These are phyloP conservation scores for Lumnitzera racemosa DNA, from an alignment of 345 rosid species.

Conservation along the genomic window DNA sequence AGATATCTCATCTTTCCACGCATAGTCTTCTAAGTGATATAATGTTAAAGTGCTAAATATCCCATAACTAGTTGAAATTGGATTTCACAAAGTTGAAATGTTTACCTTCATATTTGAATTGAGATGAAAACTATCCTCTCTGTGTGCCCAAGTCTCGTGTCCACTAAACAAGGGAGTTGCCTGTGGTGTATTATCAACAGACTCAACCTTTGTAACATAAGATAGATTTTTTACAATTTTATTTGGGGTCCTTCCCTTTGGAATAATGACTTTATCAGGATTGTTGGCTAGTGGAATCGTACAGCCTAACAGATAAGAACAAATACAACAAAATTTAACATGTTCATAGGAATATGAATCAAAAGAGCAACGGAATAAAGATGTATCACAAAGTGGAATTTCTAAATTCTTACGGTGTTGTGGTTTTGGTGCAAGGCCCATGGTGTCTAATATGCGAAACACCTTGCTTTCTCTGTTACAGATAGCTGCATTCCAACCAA, in stretches of 20 bases:
- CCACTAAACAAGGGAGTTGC: slow-evolving; percentile 80
- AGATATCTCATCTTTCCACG: no score
- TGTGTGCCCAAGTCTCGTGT: slow-evolving; percentile 68
- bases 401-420: slow-evolving; percentile 63
- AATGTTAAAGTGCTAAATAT: no score
- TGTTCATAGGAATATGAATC: no score
- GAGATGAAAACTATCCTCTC: slow-evolving; percentile 69
- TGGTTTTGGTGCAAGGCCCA: slow-evolving; percentile 63
- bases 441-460: slow-evolving; percentile 47
- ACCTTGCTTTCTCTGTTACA: slow-evolving; percentile 86
- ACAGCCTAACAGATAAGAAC: slow-evolving; percentile 49
- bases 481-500: slow-evolving; percentile 48
- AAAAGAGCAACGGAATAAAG: slow-evolving; percentile 5
- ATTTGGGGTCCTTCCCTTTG: slow-evolving; percentile 49
- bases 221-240: slow-evolving; percentile 43
- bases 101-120: slow-evolving; percentile 74
- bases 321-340: slow-evolving; percentile 7
- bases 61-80: background rate
- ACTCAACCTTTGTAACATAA: slow-evolving; percentile 53
- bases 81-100: slow-evolving; percentile 1
- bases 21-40: no score
- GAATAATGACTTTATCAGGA: slow-evolving; percentile 66
- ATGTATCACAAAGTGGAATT: slow-evolving; percentile 13
- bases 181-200: slow-evolving; percentile 30
- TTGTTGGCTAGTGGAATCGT: slow-evolving; percentile 53